Evolutionary conservation across 768 basidiomycete genomes (phyloP).

Genomic region (Sarcodon sp.): DNA sequence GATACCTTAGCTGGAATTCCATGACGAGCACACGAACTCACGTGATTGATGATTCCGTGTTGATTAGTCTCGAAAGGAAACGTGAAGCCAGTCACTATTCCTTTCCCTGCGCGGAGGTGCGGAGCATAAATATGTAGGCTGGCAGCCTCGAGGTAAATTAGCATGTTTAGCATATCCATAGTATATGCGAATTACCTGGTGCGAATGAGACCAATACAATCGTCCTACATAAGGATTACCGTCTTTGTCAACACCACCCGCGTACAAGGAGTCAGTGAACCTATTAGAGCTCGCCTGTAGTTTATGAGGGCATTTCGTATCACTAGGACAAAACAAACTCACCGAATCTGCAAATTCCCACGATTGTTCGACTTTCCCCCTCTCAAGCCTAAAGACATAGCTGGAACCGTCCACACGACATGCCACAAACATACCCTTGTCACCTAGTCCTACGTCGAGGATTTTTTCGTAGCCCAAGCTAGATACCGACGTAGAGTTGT

Average conservation of each 20-base stretch:
- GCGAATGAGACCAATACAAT: conserved; percentile 50
- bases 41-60: conserved; percentile 62
- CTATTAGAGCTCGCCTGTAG: conserved; percentile 27
- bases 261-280: conserved; percentile 37
- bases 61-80: conserved; percentile 53
- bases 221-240: conserved; percentile 46
- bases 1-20: neutral
- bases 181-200: conserved; percentile 29
- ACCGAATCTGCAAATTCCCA: conserved; percentile 51
- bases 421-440: conserved; percentile 48
- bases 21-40: conserved; percentile 17
- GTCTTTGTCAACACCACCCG: conserved; percentile 37
- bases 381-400: conserved; percentile 37
- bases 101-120: conserved; percentile 31
- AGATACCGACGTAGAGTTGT: conserved; percentile 30
- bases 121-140: conserved; percentile 37
- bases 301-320: neutral
- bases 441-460: conserved; percentile 46
- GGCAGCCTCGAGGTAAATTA: neutral
- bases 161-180: neutral
- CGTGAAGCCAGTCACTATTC: conserved; percentile 33
- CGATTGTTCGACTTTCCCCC: conserved; percentile 26
- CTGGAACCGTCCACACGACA: conserved; percentile 41
- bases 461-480: conserved; percentile 35
- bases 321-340: conserved; percentile 11